Base-by-base conservation (phyloP, 2,329 filamentous ascomycete genomes). In the Monilinia vaccinii-corymbosi region DNA sequence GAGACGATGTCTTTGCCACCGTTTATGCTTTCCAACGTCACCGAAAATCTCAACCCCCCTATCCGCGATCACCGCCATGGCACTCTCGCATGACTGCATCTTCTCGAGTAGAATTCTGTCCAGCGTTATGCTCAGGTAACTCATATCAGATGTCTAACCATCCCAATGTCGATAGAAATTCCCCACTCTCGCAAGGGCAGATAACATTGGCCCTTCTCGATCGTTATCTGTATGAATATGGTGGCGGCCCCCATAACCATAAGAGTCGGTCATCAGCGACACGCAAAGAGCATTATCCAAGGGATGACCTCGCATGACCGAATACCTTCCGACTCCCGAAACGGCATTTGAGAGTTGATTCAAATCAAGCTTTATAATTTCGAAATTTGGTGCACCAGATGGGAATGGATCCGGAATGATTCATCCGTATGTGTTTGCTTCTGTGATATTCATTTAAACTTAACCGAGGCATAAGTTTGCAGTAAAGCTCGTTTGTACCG, bases 251-350 rank as follows among this genome's bases (percentile, higher is more conserved):
- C 31, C 21, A 48, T 21, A 25, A 36, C 23, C 21, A 48, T 21
- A 25, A 36, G 23, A 55, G 21, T 59, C 40, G 48, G 57, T 55
- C 46, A 59, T 59, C 48, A 47, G 48, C 23, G 57, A 42, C 32
- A 40, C 48, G 38, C 49, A 47, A 31, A 59, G 57, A 48, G 55
- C 34, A 55, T 25, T 45, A n/a, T 38, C 23, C 49, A 44, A 31
- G 48, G 25, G 13, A 6, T 1, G 0, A 1, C 0, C 2, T 31
- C 48, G 53, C 57, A 48, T 59, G 57, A 59, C 13, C 4, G 0
- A n/a, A 31, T 40, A 21, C 40, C 50, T 46, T 52, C 28, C 16
- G 18, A 36, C 38, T 21, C 40, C 40, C 21, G 25, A 58, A 50
- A 13, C 21, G 25, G 47, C n/a, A 52, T 28, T 28, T 28, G 25